Percentiles rank a stretch among this genome's conserved stretches.
Conservation (phyloP, 352 stramenopile species). For the Globisporangium recalcitrans region DNA sequence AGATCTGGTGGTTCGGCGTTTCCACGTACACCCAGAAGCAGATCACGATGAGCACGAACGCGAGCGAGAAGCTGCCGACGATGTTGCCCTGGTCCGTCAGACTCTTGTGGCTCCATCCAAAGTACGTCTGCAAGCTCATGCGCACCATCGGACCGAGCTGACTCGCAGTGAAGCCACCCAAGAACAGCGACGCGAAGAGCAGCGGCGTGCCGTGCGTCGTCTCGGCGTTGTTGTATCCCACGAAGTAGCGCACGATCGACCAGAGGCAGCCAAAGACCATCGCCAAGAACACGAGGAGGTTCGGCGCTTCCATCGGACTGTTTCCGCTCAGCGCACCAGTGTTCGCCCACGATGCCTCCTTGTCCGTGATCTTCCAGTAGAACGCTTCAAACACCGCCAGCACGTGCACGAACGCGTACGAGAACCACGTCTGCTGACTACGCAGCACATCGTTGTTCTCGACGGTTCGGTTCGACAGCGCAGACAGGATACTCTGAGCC, state of each 20-base stretch:
- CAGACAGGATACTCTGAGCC: constrained; percentile 57
- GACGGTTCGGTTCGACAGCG: constrained; percentile 64
- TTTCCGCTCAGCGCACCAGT: constrained; percentile 56
- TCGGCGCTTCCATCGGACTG: constrained; percentile 63
- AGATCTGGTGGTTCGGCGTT: constrained; percentile 48
- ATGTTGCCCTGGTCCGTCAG: constrained; percentile 75
- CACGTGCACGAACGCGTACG: constrained; percentile 69
- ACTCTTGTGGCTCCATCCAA: constrained; percentile 75
- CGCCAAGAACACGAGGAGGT: constrained; percentile 57
- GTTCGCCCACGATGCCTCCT: constrained; percentile 64
- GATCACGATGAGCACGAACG: constrained; percentile 58
- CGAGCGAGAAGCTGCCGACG: constrained; percentile 60
- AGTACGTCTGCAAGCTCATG: constrained; percentile 73
- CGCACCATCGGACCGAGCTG: constrained; percentile 65
- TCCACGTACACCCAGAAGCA: constrained; percentile 81
- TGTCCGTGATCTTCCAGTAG: constrained; percentile 76
- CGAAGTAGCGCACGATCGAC: constrained; percentile 59
- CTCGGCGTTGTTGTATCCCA: constrained; percentile 62
- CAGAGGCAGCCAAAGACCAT: constrained; percentile 67
- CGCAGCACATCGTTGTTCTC: constrained; percentile 71
- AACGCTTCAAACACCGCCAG: constrained; percentile 68
- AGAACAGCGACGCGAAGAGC: constrained; percentile 58
- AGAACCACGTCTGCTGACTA: constrained; percentile 76
- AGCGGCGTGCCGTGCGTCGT: constrained; percentile 60
- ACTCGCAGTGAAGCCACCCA: constrained; percentile 51